A percentile compares a stretch with the other conserved stretches of the same genome.
phyloP scores from a whole-genome alignment of 441 rosid species.

The Adansonia gregorii region DNA sequence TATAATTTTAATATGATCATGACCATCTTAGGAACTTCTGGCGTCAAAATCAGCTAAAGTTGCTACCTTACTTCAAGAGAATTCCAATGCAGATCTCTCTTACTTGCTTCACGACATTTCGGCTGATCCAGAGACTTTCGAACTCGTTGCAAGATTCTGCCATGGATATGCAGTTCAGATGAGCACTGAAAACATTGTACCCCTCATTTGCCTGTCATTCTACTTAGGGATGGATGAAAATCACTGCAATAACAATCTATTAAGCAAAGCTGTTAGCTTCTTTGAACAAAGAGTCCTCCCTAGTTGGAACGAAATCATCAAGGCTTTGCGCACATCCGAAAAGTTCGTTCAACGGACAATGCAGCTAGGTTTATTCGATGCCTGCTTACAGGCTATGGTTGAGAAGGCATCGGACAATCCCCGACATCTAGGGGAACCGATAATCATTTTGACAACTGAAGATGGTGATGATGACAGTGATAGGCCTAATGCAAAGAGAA shows the following conservation, averaged over 20 bases:
- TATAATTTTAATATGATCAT: neutral
- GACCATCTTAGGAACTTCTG: constrained; percentile 50
- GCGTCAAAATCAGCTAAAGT: constrained; percentile 69
- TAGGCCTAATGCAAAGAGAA: constrained; percentile 67
- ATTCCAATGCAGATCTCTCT: constrained; percentile 38
- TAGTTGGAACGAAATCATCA: constrained; percentile 74
- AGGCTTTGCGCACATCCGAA: constrained; percentile 48
- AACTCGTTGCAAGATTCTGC: constrained; percentile 73
- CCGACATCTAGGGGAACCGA: constrained; percentile 52
- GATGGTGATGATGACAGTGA: constrained; percentile 32
- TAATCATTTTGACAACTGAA: constrained; percentile 20
- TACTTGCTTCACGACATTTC: constrained; percentile 54
- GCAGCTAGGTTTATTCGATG: constrained; percentile 51
- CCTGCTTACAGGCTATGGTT: constrained; percentile 63
- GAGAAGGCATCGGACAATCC: constrained; percentile 56
- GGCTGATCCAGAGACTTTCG: constrained; percentile 49
- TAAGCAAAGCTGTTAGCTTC: constrained; percentile 48
- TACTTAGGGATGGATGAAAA: constrained; percentile 71
- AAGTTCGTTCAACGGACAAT: constrained; percentile 40
- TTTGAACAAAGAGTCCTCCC: constrained; percentile 54
- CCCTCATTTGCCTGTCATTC: constrained; percentile 58
- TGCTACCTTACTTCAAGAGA: constrained; percentile 45
- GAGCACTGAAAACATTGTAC: constrained; percentile 61
- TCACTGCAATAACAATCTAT: constrained; percentile 60
- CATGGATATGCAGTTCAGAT: constrained; percentile 55